Conservation (phyloP, 495 filamentous ascomycete species). For the Penicillium samsonianum region DNA sequence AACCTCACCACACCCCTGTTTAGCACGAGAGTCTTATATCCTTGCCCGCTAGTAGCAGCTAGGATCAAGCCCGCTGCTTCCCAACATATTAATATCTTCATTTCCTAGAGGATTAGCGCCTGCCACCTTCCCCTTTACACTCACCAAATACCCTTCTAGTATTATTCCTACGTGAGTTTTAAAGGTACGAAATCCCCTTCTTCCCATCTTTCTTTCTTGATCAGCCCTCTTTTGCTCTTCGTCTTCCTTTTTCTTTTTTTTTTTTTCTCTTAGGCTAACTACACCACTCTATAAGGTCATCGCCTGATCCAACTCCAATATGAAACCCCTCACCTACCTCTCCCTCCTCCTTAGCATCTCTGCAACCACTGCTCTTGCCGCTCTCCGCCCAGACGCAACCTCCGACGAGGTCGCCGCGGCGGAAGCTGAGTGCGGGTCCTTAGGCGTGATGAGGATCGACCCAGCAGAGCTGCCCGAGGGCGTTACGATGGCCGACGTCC, state of each 20-base stretch:
- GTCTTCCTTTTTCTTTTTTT: too few species aligned
- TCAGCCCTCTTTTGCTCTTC: constrained; percentile 15
- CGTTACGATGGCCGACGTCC: constrained; percentile 20
- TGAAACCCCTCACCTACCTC: constrained; percentile 24
- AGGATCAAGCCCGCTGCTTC: constrained; percentile 18
- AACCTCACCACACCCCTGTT: constrained; percentile 6
- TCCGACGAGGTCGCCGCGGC: constrained; percentile 26
- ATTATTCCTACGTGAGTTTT: constrained; percentile 18
- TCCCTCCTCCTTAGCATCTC: constrained; percentile 23
- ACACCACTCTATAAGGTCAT: constrained; percentile 17
- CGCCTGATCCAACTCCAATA: constrained; percentile 16
- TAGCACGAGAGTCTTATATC: constrained; percentile 9
- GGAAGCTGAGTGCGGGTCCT: constrained; percentile 23
- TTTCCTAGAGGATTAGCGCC: constrained; percentile 17
- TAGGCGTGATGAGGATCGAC: constrained; percentile 26
- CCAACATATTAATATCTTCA: constrained; percentile 13
- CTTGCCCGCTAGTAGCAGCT: constrained; percentile 17
- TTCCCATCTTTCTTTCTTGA: constrained; percentile 17
- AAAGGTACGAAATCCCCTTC: constrained; percentile 19
- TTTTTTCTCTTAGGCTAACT: constrained; percentile 16
- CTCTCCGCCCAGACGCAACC: constrained; percentile 22
- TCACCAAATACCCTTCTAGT: constrained; percentile 15
- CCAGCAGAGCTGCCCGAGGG: constrained; percentile 26
- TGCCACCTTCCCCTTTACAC: constrained; percentile 14
- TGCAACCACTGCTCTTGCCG: constrained; percentile 21